Conservation (phyloP, 2,329 filamentous ascomycete species). For the Parascedosporium putredinis region DNA sequence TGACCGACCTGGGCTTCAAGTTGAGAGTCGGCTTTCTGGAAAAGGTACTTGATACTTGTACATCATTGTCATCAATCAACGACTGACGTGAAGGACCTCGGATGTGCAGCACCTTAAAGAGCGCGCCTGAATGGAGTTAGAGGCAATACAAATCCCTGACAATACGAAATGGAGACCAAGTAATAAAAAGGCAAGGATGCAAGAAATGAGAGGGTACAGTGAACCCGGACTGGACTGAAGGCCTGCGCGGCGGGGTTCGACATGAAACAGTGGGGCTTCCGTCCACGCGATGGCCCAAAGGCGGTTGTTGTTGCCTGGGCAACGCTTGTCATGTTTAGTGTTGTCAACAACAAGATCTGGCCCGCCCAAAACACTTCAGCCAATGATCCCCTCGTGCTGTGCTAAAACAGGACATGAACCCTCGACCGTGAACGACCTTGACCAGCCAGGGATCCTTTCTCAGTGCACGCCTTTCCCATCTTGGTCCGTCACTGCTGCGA, state of each 20-base stretch:
- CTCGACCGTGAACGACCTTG: background rate
- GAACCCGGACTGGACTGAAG: background rate
- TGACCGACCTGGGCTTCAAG: too few relatives aligned
- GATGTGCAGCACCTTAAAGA: too few relatives aligned
- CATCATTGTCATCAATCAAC: too few relatives aligned
- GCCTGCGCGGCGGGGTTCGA: slow-evolving; percentile 1
- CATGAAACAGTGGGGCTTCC: slow-evolving; percentile 1
- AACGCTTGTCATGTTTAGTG: background rate
- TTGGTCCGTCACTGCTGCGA: background rate
- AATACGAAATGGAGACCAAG: too few relatives aligned
- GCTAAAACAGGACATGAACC: background rate
- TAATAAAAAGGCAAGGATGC: background rate
- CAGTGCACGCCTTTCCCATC: background rate
- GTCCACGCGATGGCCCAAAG: background rate
- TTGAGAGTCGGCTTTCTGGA: too few relatives aligned
- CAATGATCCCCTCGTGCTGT: background rate
- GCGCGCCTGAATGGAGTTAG: too few relatives aligned
- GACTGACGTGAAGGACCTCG: too few relatives aligned
- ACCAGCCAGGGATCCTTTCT: background rate
- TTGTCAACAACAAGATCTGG: background rate
- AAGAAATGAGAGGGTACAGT: background rate
- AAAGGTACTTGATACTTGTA: too few relatives aligned
- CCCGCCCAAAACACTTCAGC: slow-evolving; percentile 1
- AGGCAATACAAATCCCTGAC: too few relatives aligned
- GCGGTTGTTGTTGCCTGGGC: background rate